These are phyloP conservation scores for Ascochyta fabae DNA, from an alignment of 2,329 filamentous ascomycete genomes.

Conservation along the genomic window DNA sequence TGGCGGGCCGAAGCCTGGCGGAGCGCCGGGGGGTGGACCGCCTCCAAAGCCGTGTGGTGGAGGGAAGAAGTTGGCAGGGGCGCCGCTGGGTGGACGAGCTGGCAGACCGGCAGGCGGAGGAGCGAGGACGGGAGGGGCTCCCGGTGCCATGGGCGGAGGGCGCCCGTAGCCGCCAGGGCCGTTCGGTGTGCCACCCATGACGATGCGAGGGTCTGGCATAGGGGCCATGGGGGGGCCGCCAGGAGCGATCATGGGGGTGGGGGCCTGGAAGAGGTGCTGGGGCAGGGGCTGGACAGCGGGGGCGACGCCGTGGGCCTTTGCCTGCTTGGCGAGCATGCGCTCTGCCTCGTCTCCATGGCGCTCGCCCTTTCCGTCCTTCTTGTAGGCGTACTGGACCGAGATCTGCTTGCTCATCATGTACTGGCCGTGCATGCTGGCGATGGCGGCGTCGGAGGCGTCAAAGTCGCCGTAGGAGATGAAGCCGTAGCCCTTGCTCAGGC, in stretches of 20 bases:
- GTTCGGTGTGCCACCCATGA: constrained; percentile 48
- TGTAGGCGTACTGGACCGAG: constrained; percentile 97
- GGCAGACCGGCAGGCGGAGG: constrained; percentile 38
- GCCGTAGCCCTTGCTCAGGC: constrained; percentile 91
- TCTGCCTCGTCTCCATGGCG: constrained; percentile 94
- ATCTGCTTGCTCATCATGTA: constrained; percentile 98
- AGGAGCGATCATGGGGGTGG: constrained; percentile 27
- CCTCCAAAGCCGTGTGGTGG: constrained; percentile 40
- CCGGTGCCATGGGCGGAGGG: constrained; percentile 24
- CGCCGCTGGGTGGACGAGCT: constrained; percentile 72
- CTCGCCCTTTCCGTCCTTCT: constrained; percentile 98
- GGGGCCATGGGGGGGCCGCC: constrained; percentile 51
- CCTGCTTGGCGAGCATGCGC: constrained; percentile 86
- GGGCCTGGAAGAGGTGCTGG: constrained; percentile 68
- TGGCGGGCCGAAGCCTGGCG: constrained; percentile 23
- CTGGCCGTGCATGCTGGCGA: constrained; percentile 92
- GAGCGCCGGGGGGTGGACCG: constrained; percentile 17
- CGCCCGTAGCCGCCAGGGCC: constrained; percentile 50
- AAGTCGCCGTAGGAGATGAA: constrained; percentile 95
- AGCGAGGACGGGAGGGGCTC: constrained; percentile 51
- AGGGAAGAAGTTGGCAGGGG: constrained; percentile 47
- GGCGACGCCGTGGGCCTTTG: constrained; percentile 91
- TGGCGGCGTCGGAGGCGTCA: constrained; percentile 89
- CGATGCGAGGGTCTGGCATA: constrained; percentile 40
- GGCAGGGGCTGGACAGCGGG: constrained; percentile 79